Evolutionary conservation across 345 rosid genomes (phyloP).

Genomic region (Triadica sebifera): DNA sequence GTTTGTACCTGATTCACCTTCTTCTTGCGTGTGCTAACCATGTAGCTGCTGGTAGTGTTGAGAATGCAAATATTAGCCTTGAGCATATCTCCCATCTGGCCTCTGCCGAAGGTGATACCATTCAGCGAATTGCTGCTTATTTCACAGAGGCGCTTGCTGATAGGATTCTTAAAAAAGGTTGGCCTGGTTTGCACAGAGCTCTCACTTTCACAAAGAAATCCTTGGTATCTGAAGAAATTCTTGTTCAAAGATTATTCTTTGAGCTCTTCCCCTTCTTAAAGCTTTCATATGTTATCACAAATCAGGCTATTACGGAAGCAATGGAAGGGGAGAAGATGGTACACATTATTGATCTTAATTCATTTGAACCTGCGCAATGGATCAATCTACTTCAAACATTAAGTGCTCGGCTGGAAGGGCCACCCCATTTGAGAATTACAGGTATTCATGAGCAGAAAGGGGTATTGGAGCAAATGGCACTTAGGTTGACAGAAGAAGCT

Average conservation of each 20-base stretch:
- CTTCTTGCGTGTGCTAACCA: constrained; percentile 58
- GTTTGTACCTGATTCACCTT: constrained; percentile 56
- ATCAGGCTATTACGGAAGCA: constrained; percentile 69
- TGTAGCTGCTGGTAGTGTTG: constrained; percentile 55
- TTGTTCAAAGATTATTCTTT: constrained; percentile 58
- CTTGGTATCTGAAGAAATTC: constrained; percentile 42
- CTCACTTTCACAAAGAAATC: constrained; percentile 56
- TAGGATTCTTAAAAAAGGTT: constrained; percentile 52
- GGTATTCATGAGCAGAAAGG: constrained; percentile 64
- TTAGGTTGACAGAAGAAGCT: constrained; percentile 56
- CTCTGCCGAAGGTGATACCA: constrained; percentile 65
- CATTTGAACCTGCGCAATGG: constrained; percentile 74
- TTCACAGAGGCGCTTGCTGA: constrained; percentile 70
- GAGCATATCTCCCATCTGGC: constrained; percentile 68
- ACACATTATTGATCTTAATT: constrained; percentile 64
- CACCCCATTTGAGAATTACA: constrained; percentile 70
- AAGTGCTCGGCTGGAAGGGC: constrained; percentile 61
- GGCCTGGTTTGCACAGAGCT: constrained; percentile 74
- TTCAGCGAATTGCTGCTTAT: constrained; percentile 74
- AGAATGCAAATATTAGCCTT: constrained; percentile 57
- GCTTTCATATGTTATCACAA: constrained; percentile 56
- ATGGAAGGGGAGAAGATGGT: constrained; percentile 75
- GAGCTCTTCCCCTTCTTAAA: constrained; percentile 71
- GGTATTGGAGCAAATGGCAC: constrained; percentile 63
- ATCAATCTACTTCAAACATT: constrained; percentile 58